Conservation (phyloP, 257 asterid species). For the Phtheirospermum japonicum region DNA sequence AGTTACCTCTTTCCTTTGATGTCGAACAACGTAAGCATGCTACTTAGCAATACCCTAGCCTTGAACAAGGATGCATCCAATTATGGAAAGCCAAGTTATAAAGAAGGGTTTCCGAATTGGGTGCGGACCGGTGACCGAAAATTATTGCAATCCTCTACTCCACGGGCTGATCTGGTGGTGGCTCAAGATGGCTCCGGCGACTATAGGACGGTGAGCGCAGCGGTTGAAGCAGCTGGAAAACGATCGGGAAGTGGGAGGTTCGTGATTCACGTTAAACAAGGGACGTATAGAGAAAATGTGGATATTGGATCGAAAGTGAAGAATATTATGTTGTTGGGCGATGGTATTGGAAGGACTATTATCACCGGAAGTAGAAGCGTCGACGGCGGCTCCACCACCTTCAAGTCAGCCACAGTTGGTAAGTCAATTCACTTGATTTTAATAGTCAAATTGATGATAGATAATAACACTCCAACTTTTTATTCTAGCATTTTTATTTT, state of each 20-base stretch:
- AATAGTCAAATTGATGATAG: neutral
- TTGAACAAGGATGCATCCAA: slow-evolving; percentile 38
- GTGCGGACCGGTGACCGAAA: slow-evolving; percentile 55
- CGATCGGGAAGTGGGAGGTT: slow-evolving; percentile 48
- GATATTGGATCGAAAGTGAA: slow-evolving; percentile 44
- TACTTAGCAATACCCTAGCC: slow-evolving; percentile 62
- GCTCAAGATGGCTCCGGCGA: slow-evolving; percentile 74
- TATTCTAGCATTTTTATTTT: too few species aligned
- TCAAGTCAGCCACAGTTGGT: slow-evolving; percentile 83
- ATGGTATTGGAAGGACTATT: slow-evolving; percentile 84
- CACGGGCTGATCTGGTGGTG: slow-evolving; percentile 51
- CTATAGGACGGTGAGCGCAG: slow-evolving; percentile 52
- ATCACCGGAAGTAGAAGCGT: slow-evolving; percentile 82
- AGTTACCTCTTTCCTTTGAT: slow-evolving; percentile 38
- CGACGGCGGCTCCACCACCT: slow-evolving; percentile 77
- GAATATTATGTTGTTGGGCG: slow-evolving; percentile 80
- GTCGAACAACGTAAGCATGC: slow-evolving; percentile 52
- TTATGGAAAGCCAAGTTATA: neutral
- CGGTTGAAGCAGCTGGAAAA: slow-evolving; percentile 48
- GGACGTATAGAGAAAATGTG: slow-evolving; percentile 71
- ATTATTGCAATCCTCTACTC: slow-evolving; percentile 46
- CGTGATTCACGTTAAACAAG: slow-evolving; percentile 71
- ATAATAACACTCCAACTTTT: too few species aligned
- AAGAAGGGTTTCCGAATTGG: slow-evolving; percentile 67
- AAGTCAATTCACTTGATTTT: slow-evolving; percentile 24